These are phyloP conservation scores for Aspergillus sp. DNA, from an alignment of 2,329 filamentous ascomycete genomes.

Conservation along the genomic window DNA sequence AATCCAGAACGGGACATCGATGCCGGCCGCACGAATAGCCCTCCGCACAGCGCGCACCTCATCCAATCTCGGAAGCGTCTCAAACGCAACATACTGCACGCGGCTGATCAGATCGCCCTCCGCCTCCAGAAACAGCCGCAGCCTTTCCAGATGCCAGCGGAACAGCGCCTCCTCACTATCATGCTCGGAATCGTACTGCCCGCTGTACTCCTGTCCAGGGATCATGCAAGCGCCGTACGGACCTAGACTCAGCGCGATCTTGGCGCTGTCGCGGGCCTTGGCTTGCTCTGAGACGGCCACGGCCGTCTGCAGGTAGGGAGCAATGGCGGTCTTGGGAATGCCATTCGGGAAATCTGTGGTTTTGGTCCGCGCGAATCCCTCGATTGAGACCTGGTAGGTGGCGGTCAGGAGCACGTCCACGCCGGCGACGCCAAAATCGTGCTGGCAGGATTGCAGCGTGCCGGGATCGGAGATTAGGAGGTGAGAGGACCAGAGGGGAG, in stretches of 20 bases:
- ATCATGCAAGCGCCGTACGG: conserved; percentile 67
- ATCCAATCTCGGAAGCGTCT: conserved; percentile 63
- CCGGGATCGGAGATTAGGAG: conserved; percentile 55
- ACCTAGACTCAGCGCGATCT: conserved; percentile 58
- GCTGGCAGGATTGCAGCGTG: conserved; percentile 55
- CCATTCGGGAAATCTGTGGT: conserved; percentile 44
- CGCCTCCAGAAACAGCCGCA: conserved; percentile 49
- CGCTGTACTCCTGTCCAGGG: conserved; percentile 65
- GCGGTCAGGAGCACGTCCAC: conserved; percentile 64
- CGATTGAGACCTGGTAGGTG: conserved; percentile 63
- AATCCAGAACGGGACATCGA: conserved; percentile 55
- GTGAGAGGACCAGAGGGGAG: conserved; percentile 66
- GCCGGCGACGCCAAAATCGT: conserved; percentile 54
- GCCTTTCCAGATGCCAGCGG: conserved; percentile 57
- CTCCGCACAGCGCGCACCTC: conserved; percentile 57
- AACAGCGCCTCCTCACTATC: conserved; percentile 44
- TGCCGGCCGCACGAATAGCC: conserved; percentile 23
- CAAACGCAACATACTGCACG: conserved; percentile 59
- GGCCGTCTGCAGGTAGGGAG: conserved; percentile 40
- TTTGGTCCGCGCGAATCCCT: conserved; percentile 55
- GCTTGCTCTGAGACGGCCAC: conserved; percentile 36
- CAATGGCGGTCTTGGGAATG: conserved; percentile 40
- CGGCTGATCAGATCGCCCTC: conserved; percentile 26
- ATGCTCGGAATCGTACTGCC: conserved; percentile 55
- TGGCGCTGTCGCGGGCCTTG: conserved; percentile 16